Evolutionary conservation across 2,329 filamentous ascomycete species (phyloP).

Genomic region (Penicillium sp.): DNA sequence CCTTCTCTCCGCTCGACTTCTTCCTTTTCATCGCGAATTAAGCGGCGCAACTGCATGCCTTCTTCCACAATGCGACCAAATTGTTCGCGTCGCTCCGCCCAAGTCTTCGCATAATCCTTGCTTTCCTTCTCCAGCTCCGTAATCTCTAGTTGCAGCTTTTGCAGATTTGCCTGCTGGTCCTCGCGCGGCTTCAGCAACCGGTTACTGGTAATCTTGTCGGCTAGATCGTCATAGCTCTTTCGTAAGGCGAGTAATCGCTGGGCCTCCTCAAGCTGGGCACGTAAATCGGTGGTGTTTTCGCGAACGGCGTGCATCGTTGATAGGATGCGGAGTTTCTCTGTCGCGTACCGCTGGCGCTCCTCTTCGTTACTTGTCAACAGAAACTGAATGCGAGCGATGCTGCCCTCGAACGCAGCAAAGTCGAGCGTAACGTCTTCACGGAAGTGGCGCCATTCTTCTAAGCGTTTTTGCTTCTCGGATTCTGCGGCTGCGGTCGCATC

Average conservation of each 20-base stretch:
- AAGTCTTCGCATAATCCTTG: slow-evolving; percentile 75
- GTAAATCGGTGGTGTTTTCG: slow-evolving; percentile 70
- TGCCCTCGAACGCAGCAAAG: slow-evolving; percentile 83
- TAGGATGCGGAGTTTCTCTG: slow-evolving; percentile 76
- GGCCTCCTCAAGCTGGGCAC: slow-evolving; percentile 73
- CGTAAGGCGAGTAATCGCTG: slow-evolving; percentile 73
- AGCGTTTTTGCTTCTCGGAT: slow-evolving; percentile 50
- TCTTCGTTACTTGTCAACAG: slow-evolving; percentile 77
- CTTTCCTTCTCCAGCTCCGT: slow-evolving; percentile 82
- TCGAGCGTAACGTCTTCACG: slow-evolving; percentile 83
- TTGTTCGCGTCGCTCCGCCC: slow-evolving; percentile 80
- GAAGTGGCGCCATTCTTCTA: slow-evolving; percentile 64
- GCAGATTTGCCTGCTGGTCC: slow-evolving; percentile 74
- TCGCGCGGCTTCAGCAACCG: slow-evolving; percentile 77
- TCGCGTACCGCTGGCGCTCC: slow-evolving; percentile 80
- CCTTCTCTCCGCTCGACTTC: slow-evolving; percentile 86
- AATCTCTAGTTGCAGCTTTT: slow-evolving; percentile 85
- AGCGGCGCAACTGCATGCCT: slow-evolving; percentile 77
- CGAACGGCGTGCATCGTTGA: slow-evolving; percentile 75
- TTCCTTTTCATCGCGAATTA: slow-evolving; percentile 94
- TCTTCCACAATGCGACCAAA: slow-evolving; percentile 89
- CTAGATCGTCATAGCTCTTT: slow-evolving; percentile 83
- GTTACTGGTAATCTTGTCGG: slow-evolving; percentile 82
- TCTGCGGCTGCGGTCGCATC: slow-evolving; percentile 47
- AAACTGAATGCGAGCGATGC: slow-evolving; percentile 84